phyloP scores from a whole-genome alignment of 2,329 filamentous ascomycete species.

The Fusarium tuaranense region DNA sequence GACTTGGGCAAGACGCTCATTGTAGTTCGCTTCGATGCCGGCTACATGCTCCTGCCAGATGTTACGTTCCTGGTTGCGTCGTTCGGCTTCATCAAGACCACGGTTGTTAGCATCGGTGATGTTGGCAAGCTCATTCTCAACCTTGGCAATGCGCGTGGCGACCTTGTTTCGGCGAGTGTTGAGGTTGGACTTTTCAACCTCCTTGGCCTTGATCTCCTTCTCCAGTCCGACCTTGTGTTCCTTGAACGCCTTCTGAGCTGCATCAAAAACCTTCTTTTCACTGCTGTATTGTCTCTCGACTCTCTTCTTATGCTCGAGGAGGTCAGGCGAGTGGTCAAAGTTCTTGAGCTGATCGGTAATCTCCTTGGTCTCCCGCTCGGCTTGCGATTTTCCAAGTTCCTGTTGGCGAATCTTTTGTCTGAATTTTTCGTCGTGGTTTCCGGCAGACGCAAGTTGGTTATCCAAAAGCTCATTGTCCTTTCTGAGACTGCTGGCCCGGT shows the following conservation, averaged over 20 bases:
- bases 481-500: slow-evolving; percentile 72
- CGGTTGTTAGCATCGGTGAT: slow-evolving; percentile 76
- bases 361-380: slow-evolving; percentile 66
- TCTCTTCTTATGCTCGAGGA: slow-evolving; percentile 67
- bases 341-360: slow-evolving; percentile 71
- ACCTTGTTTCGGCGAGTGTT: slow-evolving; percentile 80
- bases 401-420: slow-evolving; percentile 81
- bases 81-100: slow-evolving; percentile 73
- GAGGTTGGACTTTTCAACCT: slow-evolving; percentile 72
- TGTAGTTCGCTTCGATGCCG: slow-evolving; percentile 60
- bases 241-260: slow-evolving; percentile 65
- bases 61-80: slow-evolving; percentile 63
- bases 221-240: slow-evolving; percentile 72
- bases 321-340: slow-evolving; percentile 73
- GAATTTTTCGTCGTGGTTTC: slow-evolving; percentile 80
- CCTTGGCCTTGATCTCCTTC: slow-evolving; percentile 70
- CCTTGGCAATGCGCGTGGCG: slow-evolving; percentile 76
- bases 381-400: slow-evolving; percentile 77
- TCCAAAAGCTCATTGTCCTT: slow-evolving; percentile 80
- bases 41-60: slow-evolving; percentile 60
- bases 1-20: slow-evolving; percentile 57
- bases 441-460: slow-evolving; percentile 74
- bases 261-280: slow-evolving; percentile 71
- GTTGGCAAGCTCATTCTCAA: slow-evolving; percentile 78
- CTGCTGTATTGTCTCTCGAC: slow-evolving; percentile 64